Conservation (phyloP, 169 alveolate genomes). For the Perkinsus olseni region DNA sequence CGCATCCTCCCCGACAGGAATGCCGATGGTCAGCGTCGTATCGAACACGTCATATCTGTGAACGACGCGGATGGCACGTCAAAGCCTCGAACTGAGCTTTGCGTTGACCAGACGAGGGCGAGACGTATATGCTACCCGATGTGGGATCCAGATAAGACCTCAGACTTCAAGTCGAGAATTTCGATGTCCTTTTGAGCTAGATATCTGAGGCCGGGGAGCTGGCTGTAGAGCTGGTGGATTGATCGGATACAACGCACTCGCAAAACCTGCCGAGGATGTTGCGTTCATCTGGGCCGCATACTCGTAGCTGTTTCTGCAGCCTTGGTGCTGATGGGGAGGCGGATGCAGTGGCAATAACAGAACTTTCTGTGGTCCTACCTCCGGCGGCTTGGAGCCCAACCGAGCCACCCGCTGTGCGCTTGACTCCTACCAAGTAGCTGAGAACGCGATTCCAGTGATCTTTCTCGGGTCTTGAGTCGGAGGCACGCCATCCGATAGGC, state of each 20-base stretch:
- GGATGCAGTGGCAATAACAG: background rate
- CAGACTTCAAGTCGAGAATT: background rate
- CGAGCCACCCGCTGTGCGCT: background rate
- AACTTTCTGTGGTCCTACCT: background rate
- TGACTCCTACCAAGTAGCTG: background rate
- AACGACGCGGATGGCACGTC: background rate
- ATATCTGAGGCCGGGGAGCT: background rate
- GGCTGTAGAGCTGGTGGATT: background rate
- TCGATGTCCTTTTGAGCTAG: background rate
- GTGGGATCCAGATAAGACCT: background rate
- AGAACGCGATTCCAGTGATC: background rate
- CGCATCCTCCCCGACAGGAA: background rate
- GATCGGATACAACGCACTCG: background rate
- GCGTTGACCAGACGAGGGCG: no score
- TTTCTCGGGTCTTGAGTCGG: no score
- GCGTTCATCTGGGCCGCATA: background rate
- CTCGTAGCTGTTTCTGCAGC: background rate
- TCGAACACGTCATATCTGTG: background rate
- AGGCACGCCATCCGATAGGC: no score
- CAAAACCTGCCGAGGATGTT: background rate
- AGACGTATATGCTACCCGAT: background rate
- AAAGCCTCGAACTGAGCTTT: no score
- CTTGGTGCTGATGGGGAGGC: background rate
- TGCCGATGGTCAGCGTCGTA: background rate
- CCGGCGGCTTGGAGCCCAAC: background rate